Base-by-base conservation (phyloP, 148 eudicot species). In the Cornus kousa region DNA sequence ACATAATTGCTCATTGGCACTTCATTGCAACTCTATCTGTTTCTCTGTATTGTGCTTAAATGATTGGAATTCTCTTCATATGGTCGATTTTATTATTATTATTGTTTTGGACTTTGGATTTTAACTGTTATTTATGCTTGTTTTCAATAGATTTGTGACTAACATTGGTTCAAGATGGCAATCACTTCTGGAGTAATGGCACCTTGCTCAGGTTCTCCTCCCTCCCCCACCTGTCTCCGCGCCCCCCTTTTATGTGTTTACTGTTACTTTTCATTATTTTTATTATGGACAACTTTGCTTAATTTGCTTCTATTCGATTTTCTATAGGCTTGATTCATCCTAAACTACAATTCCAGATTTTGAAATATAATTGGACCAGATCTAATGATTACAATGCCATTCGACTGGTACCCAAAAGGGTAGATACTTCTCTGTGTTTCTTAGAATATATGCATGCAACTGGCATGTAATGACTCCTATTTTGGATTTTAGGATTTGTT, bases 281-380 rank as follows among this genome's bases (percentile, higher is more conserved):
- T 6, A 43, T 43, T 1, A 1, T 43, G 8, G 5, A 9, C 48
- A 43, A 43, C 6, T 43, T 43, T 43, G 7, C 48, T 43, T 9
- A 43, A 23, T 12, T 35, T 50, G 10, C 32, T 1, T 67, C 22
- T 55, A 23, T 3, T 16, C 67, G 33, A 46, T 70, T 74, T 4
- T 20, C 7, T 77, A 71, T 62, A 84, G 91, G 79, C 75, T 62
- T 80, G 70, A 72, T 78, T 60, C 71, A 32, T 78, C 75, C 89
- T 39, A 73, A 78, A 74, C 50, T 53, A 66, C 72, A 81, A 28
- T 78, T 73, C 66, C 79, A 71, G 62, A 59, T 62, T 62, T 69
- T 14, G 77, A 33, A 55, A 75, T 69, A 31, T 33, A 53, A 72
- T 53, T 72, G 14, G 46, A 70, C 79, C 79, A 78, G 43, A 17